These are phyloP conservation scores for Fusarium sulawesiense DNA, from an alignment of 2,329 filamentous ascomycete genomes.

Conservation along the genomic window DNA sequence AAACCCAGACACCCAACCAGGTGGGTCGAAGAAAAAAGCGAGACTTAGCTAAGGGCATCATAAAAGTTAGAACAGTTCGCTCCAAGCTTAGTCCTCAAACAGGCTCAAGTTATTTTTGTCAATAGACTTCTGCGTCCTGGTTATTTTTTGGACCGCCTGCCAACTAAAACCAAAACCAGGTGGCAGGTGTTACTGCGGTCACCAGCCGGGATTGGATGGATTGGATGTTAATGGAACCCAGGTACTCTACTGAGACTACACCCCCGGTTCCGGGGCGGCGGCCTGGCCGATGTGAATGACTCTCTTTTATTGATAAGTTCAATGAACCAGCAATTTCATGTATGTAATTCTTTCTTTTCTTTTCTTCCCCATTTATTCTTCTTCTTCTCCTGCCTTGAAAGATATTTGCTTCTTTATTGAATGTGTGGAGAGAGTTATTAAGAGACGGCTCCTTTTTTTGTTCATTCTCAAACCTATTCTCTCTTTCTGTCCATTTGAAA, in stretches of 20 bases:
- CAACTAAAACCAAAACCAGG: neutral
- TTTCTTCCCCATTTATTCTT: neutral
- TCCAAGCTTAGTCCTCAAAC: no score
- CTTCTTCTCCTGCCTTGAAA: neutral
- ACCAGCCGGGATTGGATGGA: conserved; percentile 14
- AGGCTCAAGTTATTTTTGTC: no score
- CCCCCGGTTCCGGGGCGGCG: conserved; percentile 29
- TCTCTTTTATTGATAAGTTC: neutral
- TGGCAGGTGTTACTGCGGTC: conserved; percentile 27
- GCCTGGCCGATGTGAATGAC: conserved; percentile 34
- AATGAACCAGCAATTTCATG: neutral
- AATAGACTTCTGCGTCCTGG: no score
- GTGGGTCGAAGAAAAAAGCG: no score
- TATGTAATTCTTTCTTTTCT: neutral
- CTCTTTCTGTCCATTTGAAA: neutral
- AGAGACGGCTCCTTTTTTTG: neutral
- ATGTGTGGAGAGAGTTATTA: neutral
- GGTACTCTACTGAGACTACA: neutral
- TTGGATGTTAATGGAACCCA: neutral
- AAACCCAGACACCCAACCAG: no score
- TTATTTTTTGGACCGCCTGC: no score
- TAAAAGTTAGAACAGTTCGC: no score
- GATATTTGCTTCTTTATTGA: neutral
- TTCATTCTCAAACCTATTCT: neutral
- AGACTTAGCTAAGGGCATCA: no score